Evolutionary conservation across 2,329 filamentous ascomycete genomes (phyloP).

Genomic region (Zymoseptoria tritici): DNA sequence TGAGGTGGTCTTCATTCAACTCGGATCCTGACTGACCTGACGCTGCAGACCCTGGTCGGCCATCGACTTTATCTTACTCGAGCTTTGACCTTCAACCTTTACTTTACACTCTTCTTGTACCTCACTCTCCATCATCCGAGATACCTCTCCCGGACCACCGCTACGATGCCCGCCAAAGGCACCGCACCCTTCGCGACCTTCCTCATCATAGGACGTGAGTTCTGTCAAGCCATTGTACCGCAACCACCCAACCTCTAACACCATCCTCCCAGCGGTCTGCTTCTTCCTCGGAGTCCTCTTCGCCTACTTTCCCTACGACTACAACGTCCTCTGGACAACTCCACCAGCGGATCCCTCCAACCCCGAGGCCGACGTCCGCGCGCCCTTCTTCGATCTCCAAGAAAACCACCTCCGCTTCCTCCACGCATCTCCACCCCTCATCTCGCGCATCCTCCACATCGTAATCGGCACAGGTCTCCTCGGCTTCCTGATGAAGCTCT

Average conservation of each 20-base stretch:
- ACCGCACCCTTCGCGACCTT: conserved; percentile 75
- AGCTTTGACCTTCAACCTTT: not conserved
- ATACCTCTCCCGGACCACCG: conserved; percentile 3
- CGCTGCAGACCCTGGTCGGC: not conserved
- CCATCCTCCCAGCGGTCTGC: conserved; percentile 52
- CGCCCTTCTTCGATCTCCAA: conserved; percentile 71
- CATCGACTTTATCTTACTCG: not conserved
- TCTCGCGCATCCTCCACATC: conserved; percentile 89
- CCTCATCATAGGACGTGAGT: conserved; percentile 89
- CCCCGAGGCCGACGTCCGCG: conserved; percentile 31
- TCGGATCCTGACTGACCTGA: not conserved
- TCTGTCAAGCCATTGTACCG: conserved; percentile 35
- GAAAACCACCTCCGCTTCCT: conserved; percentile 87
- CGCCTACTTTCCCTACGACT: conserved; percentile 92
- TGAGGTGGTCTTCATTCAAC: too few species aligned
- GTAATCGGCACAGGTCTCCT: conserved; percentile 79
- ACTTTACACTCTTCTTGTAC: not conserved
- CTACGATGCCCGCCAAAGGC: conserved; percentile 25
- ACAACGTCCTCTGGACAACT: conserved; percentile 74
- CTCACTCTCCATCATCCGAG: not conserved
- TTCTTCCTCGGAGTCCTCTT: conserved; percentile 99
- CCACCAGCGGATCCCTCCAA: conserved; percentile 42
- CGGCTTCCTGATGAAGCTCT: conserved; percentile 90
- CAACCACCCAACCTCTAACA: conserved; percentile 29
- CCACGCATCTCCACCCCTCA: conserved; percentile 83